Evolutionary conservation across 1,284 basidiomycete genomes (phyloP).

Genomic region (Ustilago xerochloae): DNA sequence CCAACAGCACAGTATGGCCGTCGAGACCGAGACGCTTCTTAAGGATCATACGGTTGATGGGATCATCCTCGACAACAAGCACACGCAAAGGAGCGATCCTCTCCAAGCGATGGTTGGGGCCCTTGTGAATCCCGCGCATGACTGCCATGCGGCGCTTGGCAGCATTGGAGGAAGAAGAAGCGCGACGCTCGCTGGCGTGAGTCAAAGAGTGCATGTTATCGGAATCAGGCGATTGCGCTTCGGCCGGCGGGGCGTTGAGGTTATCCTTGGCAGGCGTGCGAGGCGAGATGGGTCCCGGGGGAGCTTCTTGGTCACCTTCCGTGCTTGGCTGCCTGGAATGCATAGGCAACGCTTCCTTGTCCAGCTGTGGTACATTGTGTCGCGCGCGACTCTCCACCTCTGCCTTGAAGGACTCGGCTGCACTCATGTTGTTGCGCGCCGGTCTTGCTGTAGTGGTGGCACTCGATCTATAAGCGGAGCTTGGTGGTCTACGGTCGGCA

Average conservation of each 20-base stretch:
- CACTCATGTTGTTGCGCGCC: conserved; percentile 10
- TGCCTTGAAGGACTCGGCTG: conserved; percentile 41
- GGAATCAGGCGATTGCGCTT: conserved; percentile 18
- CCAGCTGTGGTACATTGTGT: conserved; percentile 22
- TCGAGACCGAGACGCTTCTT: conserved; percentile 77
- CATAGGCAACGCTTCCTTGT: conserved; percentile 11
- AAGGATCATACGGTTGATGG: conserved; percentile 80
- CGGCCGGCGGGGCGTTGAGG: not conserved
- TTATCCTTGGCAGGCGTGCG: conserved; percentile 2
- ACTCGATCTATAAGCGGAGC: conserved; percentile 23
- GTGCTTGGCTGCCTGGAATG: conserved; percentile 7
- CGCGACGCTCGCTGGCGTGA: conserved; percentile 17
- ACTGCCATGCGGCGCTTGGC: conserved; percentile 36
- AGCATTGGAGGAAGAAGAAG: conserved; percentile 28
- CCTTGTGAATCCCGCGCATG: conserved; percentile 41
- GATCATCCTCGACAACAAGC: conserved; percentile 72
- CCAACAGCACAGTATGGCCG: conserved; percentile 77
- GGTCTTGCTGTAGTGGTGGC: conserved; percentile 16
- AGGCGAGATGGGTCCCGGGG: conserved; percentile 5
- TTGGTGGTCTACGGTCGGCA: conserved; percentile 20
- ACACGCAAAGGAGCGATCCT: conserved; percentile 52
- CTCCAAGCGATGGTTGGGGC: conserved; percentile 12
- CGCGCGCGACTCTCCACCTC: conserved; percentile 35
- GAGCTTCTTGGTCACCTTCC: not conserved
- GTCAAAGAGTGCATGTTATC: conserved; percentile 9